These are phyloP conservation scores for Rhizophlyctis rosea DNA, from an alignment of 192 early-diverging fungal species.

Conservation along the genomic window DNA sequence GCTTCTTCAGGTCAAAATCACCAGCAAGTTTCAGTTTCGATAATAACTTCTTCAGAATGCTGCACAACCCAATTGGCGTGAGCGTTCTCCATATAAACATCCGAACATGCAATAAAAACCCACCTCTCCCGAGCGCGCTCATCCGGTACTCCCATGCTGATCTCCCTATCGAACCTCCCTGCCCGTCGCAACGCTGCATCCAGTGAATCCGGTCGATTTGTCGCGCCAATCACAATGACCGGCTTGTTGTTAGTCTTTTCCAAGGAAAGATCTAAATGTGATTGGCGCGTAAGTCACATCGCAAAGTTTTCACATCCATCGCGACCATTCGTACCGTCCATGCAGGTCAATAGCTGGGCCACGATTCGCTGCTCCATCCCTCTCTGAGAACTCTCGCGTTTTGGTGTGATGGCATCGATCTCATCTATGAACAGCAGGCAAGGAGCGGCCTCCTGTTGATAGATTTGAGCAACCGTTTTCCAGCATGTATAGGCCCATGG, in stretches of 20 bases:
- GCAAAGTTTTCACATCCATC: slow-evolving; percentile 7
- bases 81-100: slow-evolving; percentile 6
- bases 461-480: not conserved
- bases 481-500: not conserved
- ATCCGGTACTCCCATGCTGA: slow-evolving; percentile 86
- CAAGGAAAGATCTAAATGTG: slow-evolving; percentile 73
- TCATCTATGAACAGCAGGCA: slow-evolving; percentile 97
- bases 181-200: slow-evolving; percentile 80
- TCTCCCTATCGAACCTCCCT: slow-evolving; percentile 86
- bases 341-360: slow-evolving; percentile 91
- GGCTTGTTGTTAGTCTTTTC: slow-evolving; percentile 85
- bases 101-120: slow-evolving; percentile 28
- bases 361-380: slow-evolving; percentile 97
- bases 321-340: slow-evolving; percentile 67
- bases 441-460: slow-evolving; percentile 61
- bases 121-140: slow-evolving; percentile 79
- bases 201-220: slow-evolving; percentile 83
- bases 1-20: slow-evolving; percentile 73
- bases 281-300: slow-evolving; percentile 6
- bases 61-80: not conserved
- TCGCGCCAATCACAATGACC: slow-evolving; percentile 88
- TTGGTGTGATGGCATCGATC: slow-evolving; percentile 95
- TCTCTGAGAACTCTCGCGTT: slow-evolving; percentile 84
- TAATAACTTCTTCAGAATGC: slow-evolving; percentile 76
- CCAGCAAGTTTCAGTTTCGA: slow-evolving; percentile 74